Evolutionary conservation across 306 rosid species (phyloP).

Genomic region (Fragaria nilgerrensis): DNA sequence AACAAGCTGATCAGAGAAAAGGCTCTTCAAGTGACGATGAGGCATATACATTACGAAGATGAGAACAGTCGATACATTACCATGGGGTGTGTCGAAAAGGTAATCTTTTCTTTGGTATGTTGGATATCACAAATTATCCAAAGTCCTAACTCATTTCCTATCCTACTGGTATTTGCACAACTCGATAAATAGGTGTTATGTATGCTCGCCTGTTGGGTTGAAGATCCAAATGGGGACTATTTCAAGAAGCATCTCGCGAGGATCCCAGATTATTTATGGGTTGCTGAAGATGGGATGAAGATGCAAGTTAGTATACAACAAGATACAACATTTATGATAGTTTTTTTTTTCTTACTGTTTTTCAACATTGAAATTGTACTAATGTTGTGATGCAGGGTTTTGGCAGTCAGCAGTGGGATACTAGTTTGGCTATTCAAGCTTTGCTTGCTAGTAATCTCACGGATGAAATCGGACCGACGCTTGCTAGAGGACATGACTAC

Average conservation of each 20-base stretch:
- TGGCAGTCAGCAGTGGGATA: conserved; percentile 76
- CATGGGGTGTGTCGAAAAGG: neutral
- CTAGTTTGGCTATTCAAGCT: conserved; percentile 60
- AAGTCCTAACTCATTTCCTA: neutral
- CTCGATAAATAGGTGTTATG: conserved; percentile 40
- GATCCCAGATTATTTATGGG: conserved; percentile 64
- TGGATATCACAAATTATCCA: neutral
- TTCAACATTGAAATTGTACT: neutral
- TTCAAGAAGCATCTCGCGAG: conserved; percentile 71
- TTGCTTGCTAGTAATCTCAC: conserved; percentile 49
- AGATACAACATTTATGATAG: neutral
- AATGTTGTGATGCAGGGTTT: conserved; percentile 34
- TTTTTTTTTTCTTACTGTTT: too few species aligned
- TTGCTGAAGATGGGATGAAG: conserved; percentile 78
- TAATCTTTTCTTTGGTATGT: neutral
- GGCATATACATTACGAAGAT: neutral
- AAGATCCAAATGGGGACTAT: conserved; percentile 74
- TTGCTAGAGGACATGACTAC: conserved; percentile 59
- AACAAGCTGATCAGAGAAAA: neutral
- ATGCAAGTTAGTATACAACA: conserved; percentile 43
- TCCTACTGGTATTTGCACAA: neutral
- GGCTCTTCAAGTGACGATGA: neutral
- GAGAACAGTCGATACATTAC: neutral
- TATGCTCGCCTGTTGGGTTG: conserved; percentile 79
- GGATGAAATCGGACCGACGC: conserved; percentile 47